Percentiles rank a stretch among this genome's conserved stretches.
Evolutionary conservation across 2,329 filamentous ascomycete genomes (phyloP).

Genomic region (Trichoderma citrinoviride): DNA sequence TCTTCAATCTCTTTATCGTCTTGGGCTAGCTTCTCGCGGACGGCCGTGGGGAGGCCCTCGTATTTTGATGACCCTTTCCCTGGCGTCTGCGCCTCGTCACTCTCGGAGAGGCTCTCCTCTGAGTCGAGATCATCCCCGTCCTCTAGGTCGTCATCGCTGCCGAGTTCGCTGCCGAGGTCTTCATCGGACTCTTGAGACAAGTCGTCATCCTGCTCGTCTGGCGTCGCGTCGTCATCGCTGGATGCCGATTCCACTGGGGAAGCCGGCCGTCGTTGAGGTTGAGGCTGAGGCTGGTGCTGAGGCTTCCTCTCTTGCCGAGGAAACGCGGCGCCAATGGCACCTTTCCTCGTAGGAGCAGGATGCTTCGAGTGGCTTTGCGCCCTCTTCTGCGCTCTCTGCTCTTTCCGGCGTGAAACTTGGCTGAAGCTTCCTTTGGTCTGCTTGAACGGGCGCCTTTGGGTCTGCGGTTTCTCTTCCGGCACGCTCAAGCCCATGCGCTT

Average conservation of each 20-base stretch:
- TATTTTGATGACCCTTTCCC: neutral
- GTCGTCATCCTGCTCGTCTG: neutral
- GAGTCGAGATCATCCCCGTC: conserved; percentile 28
- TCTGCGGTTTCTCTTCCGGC: conserved; percentile 25
- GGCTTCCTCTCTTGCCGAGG: neutral
- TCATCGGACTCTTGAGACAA: neutral
- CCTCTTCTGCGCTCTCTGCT: conserved; percentile 62
- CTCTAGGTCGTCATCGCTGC: conserved; percentile 21
- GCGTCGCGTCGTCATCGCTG: neutral
- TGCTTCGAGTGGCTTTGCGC: conserved; percentile 32
- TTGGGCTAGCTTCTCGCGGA: conserved; percentile 60
- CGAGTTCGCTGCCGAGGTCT: no score
- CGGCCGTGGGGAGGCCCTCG: conserved; percentile 23
- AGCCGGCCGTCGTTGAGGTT: neutral
- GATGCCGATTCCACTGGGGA: neutral
- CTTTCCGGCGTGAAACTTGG: conserved; percentile 67
- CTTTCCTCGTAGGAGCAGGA: neutral
- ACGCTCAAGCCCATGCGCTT: conserved; percentile 38
- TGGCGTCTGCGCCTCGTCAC: conserved; percentile 20
- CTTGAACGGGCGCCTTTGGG: conserved; percentile 15
- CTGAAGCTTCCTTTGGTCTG: conserved; percentile 24
- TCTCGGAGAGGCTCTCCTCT: conserved; percentile 27
- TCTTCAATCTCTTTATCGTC: conserved; percentile 88
- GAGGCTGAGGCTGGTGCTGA: no score
- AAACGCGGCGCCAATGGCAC: neutral